Evolutionary conservation across 169 alveolate genomes (phyloP).

Genomic region (Plasmodium adleri): DNA sequence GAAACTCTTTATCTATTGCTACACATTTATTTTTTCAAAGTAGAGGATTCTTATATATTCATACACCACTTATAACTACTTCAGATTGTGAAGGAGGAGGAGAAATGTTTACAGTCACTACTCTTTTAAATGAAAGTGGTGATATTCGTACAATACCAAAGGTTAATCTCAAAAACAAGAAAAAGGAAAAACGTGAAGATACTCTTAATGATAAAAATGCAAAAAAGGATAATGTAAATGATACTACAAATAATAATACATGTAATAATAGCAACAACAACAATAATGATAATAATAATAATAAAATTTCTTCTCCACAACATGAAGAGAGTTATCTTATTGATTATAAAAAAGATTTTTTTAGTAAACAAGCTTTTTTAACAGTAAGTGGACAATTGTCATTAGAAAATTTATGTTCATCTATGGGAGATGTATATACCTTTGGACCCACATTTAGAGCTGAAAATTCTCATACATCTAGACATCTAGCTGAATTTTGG

Average conservation of each 20-base stretch:
- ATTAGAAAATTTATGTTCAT: slow-evolving; percentile 95
- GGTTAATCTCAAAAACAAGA: slow-evolving; percentile 14
- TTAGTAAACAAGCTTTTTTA: slow-evolving; percentile 95
- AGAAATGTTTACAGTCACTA: slow-evolving; percentile 98
- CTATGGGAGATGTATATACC: slow-evolving; percentile 97
- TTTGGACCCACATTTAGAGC: slow-evolving; percentile 99
- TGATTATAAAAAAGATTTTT: slow-evolving; percentile 95
- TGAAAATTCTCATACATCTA: slow-evolving; percentile 97
- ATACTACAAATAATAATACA: neutral
- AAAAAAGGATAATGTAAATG: neutral
- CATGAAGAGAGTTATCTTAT: slow-evolving; percentile 40
- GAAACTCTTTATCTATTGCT: slow-evolving; percentile 96
- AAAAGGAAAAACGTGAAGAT: slow-evolving; percentile 40
- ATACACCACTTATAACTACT: slow-evolving; percentile 98
- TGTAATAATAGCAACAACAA: slow-evolving; percentile 9
- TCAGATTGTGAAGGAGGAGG: slow-evolving; percentile 99
- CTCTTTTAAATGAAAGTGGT: slow-evolving; percentile 89
- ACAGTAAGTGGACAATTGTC: slow-evolving; percentile 98
- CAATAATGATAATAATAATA: neutral
- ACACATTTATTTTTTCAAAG: slow-evolving; percentile 96
- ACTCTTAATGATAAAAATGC: neutral
- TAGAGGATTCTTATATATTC: slow-evolving; percentile 96
- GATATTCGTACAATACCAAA: slow-evolving; percentile 74
- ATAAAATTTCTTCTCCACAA: slow-evolving; percentile 1
- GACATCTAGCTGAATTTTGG: slow-evolving; percentile 99